Base-by-base conservation (phyloP, 495 filamentous ascomycete genomes). In the Daldinia caldariorum region DNA sequence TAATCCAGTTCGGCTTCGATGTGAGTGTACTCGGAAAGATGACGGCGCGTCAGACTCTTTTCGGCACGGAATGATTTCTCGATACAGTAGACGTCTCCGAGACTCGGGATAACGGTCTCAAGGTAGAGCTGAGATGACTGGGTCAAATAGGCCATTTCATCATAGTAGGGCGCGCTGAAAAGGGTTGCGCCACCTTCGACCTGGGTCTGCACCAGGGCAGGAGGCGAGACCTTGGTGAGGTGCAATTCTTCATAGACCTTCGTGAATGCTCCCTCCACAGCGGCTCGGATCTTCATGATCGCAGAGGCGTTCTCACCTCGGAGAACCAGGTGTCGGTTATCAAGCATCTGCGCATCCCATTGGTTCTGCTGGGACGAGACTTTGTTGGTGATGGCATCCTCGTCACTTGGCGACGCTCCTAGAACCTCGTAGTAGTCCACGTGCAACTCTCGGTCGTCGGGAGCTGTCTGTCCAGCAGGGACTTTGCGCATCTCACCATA, bases 21-120 rank as follows among this genome's bases (percentile, higher is more conserved):
- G 82, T 99, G 95, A 0, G 95, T 96, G 83, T 97, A 99, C 80
- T 97, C 94, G 39, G 92, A 93, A 71, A 99, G 81, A 79, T 99
- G 95, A 71, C 95, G 93, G 45, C 95, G 91, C 58, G 95, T 99
- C 18, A 97, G 84, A 3, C 91, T 94, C 80, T 97, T 97, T 80
- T 99, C 95, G 26, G 95, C 95, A 57, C 95, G 94, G 89, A 98
- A 99, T 10, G 95, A 98, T 72, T 97, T 95, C 82, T 97, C 94
- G 67, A 99, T 92, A 79, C 94, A 97, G 86, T 93, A 99, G 65
- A 97, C 94, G 73, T 97, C 91, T 63, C 95, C 95, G 63, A 97
- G 83, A 22, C 90, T 92, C 14, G 93, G 93, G 13, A 99, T 83
- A 64, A 91, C 94, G 32, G 96, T 98, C 83, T 99, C 95, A 62